Evolutionary conservation across 805 yeast species (phyloP).

Genomic region (Dipodascus geniculatus): DNA sequence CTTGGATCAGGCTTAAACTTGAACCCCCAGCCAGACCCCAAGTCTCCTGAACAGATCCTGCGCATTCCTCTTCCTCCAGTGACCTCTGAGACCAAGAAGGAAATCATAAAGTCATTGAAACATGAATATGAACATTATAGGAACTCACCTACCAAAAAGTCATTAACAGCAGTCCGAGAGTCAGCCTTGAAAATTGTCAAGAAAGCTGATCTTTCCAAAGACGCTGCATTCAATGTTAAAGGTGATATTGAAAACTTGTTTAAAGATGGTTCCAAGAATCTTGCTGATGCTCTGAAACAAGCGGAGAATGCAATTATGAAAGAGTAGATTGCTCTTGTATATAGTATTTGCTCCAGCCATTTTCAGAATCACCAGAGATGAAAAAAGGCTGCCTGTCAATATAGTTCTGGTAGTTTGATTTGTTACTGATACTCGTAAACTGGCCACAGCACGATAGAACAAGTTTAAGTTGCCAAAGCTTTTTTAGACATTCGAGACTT

Average conservation of each 20-base stretch:
- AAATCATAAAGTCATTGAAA: conserved; percentile 38
- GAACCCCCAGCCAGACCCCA: conserved; percentile 68
- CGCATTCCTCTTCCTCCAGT: conserved; percentile 66
- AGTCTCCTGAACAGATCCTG: conserved; percentile 53
- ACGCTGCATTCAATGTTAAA: conserved; percentile 33
- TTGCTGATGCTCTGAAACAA: conserved; percentile 40
- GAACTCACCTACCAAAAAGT: conserved; percentile 35
- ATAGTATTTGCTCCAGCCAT: background rate
- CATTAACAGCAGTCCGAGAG: conserved; percentile 47
- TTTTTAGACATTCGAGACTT: no score
- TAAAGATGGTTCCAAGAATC: conserved; percentile 48
- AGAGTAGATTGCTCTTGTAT: background rate
- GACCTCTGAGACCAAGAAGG: conserved; percentile 51
- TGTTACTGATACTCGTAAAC: no score
- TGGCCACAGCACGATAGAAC: no score
- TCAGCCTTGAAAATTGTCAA: conserved; percentile 46
- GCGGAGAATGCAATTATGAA: background rate
- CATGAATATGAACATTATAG: conserved; percentile 52
- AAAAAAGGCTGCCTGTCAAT: no score
- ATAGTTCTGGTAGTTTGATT: no score
- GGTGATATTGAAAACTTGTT: conserved; percentile 58
- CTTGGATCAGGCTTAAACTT: conserved; percentile 57
- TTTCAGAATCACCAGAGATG: no score
- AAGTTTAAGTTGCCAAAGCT: background rate
- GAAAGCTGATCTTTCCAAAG: conserved; percentile 37